Evolutionary conservation across 23 red algal genomes (phyloP).

Genomic region (Gracilariopsis chorda): DNA sequence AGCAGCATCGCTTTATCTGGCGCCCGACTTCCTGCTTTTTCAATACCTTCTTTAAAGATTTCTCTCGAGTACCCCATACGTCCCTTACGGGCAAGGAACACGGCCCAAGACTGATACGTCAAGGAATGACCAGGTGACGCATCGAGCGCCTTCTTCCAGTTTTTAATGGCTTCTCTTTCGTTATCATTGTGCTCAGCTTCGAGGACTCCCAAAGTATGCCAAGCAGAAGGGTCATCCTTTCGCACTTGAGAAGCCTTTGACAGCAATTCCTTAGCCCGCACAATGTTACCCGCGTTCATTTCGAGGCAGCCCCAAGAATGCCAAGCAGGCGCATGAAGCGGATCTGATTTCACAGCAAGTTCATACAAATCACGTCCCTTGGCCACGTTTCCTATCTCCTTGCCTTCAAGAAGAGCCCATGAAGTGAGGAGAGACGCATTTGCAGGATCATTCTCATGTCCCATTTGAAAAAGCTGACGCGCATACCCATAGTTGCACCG

Average conservation of each 20-base stretch:
- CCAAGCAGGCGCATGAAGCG: constrained; percentile 40
- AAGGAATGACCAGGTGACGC: constrained; percentile 27
- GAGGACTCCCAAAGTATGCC: constrained; percentile 41
- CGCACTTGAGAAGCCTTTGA: background rate
- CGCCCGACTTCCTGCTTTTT: background rate
- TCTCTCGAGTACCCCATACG: background rate
- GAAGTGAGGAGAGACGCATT: constrained; percentile 58
- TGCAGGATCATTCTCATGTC: constrained; percentile 33
- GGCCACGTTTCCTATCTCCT: constrained; percentile 37
- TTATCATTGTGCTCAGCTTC: background rate
- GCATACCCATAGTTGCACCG: constrained; percentile 61
- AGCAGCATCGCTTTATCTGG: constrained; percentile 10
- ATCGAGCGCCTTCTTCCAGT: constrained; percentile 24
- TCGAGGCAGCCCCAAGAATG: constrained; percentile 74
- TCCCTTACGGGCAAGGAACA: background rate
- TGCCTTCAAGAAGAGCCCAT: constrained; percentile 51
- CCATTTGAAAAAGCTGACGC: constrained; percentile 48
- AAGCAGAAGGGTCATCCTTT: constrained; percentile 10
- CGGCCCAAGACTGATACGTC: constrained; percentile 75
- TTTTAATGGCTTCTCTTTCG: background rate
- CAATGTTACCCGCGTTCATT: constrained; percentile 2
- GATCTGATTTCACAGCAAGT: constrained; percentile 46
- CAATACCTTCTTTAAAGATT: background rate
- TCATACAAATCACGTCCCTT: constrained; percentile 57
- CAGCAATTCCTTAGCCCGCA: constrained; percentile 36